These are phyloP conservation scores for Ophiostoma triangulosporum DNA, from an alignment of 2,329 filamentous ascomycete species.

Conservation along the genomic window DNA sequence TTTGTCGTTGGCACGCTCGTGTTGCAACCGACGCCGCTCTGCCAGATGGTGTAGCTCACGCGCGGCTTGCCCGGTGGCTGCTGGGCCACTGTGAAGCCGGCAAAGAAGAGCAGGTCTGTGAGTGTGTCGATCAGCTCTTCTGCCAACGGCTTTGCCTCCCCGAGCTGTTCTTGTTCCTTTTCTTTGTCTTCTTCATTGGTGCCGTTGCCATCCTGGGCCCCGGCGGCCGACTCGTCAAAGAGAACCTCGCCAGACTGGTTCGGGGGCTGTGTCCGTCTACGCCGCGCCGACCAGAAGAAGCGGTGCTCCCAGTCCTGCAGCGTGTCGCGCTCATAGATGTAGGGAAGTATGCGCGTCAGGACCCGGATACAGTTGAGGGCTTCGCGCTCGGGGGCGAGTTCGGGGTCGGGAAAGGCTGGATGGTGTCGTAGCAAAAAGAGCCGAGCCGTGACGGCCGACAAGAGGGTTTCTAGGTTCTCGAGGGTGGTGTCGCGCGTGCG, in stretches of 20 bases:
- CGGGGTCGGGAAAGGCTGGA: slow-evolving; percentile 76
- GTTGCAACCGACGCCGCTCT: slow-evolving; percentile 93
- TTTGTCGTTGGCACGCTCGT: slow-evolving; percentile 76
- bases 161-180: slow-evolving; percentile 32
- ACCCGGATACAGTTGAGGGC: slow-evolving; percentile 93
- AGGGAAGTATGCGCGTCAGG: slow-evolving; percentile 78
- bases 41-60: slow-evolving; percentile 91
- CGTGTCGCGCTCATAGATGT: slow-evolving; percentile 78
- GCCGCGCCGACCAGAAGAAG: slow-evolving; percentile 78
- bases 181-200: slow-evolving; percentile 29
- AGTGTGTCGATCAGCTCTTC: slow-evolving; percentile 88
- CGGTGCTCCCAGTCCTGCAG: slow-evolving; percentile 75
- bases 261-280: slow-evolving; percentile 45
- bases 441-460: slow-evolving; percentile 70
- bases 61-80: slow-evolving; percentile 58
- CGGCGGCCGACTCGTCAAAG: slow-evolving; percentile 58
- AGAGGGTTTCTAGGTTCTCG: slow-evolving; percentile 79
- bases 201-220: slow-evolving; percentile 27
- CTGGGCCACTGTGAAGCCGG: slow-evolving; percentile 71
- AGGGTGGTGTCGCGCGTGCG: slow-evolving; percentile 74
- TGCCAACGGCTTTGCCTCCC: slow-evolving; percentile 73
- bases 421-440: slow-evolving; percentile 75
- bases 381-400: slow-evolving; percentile 71
- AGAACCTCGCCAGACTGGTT: slow-evolving; percentile 61
- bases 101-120: slow-evolving; percentile 80